These are phyloP conservation scores for Aeschynomene evenia DNA, from an alignment of 306 rosid species.

Conservation along the genomic window DNA sequence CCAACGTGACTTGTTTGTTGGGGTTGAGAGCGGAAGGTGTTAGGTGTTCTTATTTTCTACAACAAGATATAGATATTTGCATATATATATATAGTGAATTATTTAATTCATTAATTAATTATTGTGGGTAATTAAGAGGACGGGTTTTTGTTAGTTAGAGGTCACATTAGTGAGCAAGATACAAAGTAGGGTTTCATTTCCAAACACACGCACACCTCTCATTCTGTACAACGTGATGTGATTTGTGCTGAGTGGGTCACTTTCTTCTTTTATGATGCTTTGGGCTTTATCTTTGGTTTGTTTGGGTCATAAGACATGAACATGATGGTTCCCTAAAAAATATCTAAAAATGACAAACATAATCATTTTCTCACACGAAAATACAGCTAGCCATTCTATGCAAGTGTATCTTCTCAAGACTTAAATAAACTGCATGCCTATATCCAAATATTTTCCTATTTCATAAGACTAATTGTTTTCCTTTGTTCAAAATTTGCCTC, in stretches of 20 bases:
- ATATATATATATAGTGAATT: background rate
- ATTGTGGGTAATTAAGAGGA: background rate
- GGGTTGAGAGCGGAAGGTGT: background rate
- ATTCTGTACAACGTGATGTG: constrained; percentile 16
- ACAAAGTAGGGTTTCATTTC: background rate
- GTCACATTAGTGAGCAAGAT: constrained; percentile 1
- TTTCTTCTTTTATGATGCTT: background rate
- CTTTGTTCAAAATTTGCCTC: background rate
- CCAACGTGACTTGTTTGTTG: background rate
- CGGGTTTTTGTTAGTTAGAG: background rate
- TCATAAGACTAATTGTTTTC: background rate
- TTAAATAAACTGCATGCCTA: background rate
- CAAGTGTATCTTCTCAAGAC: too few species aligned
- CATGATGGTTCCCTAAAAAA: too few species aligned
- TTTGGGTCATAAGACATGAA: too few species aligned
- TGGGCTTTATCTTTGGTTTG: background rate
- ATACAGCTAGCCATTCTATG: too few species aligned
- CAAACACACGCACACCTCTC: background rate
- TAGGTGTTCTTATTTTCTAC: background rate
- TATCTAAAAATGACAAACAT: too few species aligned
- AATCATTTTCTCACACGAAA: too few species aligned
- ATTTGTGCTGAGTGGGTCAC: background rate
- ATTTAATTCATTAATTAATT: too few species aligned
- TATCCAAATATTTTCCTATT: background rate
- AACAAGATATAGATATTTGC: background rate